These are phyloP conservation scores for Chlorella vulgaris DNA, from an alignment of 139 green algal species.

Conservation along the genomic window DNA sequence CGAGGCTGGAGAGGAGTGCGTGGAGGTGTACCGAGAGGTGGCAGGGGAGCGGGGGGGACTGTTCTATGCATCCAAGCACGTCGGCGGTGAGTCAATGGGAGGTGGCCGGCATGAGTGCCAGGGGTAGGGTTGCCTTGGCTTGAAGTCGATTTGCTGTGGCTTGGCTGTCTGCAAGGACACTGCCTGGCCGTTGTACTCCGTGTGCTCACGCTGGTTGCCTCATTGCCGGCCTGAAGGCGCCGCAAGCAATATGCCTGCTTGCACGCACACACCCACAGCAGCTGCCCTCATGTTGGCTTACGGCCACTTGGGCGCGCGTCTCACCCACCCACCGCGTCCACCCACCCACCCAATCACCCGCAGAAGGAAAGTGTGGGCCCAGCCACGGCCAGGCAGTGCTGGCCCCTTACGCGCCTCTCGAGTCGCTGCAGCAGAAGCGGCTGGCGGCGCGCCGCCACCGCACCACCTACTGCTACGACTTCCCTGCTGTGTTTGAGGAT, in stretches of 20 bases:
- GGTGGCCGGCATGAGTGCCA: background rate
- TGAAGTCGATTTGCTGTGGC: too few species aligned
- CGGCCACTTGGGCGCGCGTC: too few species aligned
- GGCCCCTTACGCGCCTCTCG: constrained; percentile 76
- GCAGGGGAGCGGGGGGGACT: background rate
- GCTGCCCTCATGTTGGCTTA: too few species aligned
- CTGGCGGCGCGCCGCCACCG: constrained; percentile 77
- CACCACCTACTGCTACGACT: constrained; percentile 97
- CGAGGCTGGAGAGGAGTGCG: constrained; percentile 84
- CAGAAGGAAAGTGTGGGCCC: constrained; percentile 27
- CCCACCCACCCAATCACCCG: background rate
- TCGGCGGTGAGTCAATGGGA: background rate
- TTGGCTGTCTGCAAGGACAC: too few species aligned
- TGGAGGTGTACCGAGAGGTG: constrained; percentile 91
- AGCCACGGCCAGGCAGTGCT: constrained; percentile 67
- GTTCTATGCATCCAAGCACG: constrained; percentile 37
- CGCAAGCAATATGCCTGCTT: too few species aligned
- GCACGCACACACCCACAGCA: too few species aligned
- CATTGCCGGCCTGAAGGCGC: background rate
- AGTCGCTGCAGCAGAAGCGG: constrained; percentile 79
- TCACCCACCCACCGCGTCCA: background rate
- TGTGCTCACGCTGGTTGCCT: background rate
- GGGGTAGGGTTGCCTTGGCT: too few species aligned
- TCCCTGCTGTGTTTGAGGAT: constrained; percentile 90
- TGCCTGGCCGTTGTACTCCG: too few species aligned